Percentiles rank a stretch among this genome's conserved stretches.
Evolutionary conservation across 257 asterid genomes (phyloP).

Genomic region (Solanum virginianum): DNA sequence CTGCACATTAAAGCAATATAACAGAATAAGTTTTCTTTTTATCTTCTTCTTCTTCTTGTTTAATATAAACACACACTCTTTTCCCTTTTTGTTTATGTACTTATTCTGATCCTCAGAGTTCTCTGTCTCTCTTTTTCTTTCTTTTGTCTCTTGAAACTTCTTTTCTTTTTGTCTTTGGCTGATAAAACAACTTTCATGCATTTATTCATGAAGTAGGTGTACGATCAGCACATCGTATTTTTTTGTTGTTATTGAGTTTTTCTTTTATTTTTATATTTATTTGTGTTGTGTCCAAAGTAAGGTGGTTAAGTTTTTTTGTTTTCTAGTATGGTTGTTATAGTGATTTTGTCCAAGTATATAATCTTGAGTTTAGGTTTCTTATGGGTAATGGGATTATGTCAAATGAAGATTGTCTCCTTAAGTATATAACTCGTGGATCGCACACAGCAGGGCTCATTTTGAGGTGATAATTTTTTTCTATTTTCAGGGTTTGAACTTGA

Average conservation of each 20-base stretch:
- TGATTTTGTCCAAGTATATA: background rate
- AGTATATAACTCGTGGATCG: background rate
- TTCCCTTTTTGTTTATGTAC: background rate
- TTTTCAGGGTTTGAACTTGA: too few relatives aligned
- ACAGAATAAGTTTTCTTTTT: constrained; percentile 20
- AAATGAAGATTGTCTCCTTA: background rate
- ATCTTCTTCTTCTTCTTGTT: constrained; percentile 1
- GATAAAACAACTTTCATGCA: background rate
- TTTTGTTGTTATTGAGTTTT: background rate
- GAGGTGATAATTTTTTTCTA: too few relatives aligned
- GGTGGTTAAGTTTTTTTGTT: background rate
- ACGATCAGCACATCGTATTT: background rate
- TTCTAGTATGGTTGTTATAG: background rate
- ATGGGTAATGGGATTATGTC: background rate
- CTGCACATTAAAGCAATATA: constrained; percentile 32
- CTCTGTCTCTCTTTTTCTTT: constrained; percentile 3
- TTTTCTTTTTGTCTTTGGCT: background rate
- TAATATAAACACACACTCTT: constrained; percentile 1
- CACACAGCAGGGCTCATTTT: too few relatives aligned
- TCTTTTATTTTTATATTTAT: background rate
- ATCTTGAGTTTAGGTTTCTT: background rate
- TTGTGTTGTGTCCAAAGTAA: background rate
- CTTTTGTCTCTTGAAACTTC: background rate
- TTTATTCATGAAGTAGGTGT: background rate
- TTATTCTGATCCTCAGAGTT: constrained; percentile 16